Evolutionary conservation across 2,329 filamentous ascomycete genomes (phyloP), one percentile per base, ranked within the genome.

Genomic region (Ophiostoma perfectum): DNA sequence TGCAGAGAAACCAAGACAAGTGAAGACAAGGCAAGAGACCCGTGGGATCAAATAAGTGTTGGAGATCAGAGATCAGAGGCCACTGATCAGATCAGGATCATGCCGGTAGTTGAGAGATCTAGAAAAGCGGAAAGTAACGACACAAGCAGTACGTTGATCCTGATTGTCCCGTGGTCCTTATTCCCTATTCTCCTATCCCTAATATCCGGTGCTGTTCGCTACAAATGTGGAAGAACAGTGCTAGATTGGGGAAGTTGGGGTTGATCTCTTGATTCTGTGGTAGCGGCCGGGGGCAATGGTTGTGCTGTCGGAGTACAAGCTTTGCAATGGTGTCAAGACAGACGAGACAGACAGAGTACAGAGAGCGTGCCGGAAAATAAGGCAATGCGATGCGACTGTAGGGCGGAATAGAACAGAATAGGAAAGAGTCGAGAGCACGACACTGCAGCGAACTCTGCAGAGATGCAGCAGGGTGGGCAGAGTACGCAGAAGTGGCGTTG

Each of bases 401-500:
- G 55, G 27, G 55, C 27, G 55, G 55, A 60, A 60, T 38, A 60
- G 5, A 60, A 8, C 55, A 38, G 12, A 36, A 60, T 39, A 60
- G 55, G 27, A 14, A 60, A 60, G 11, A 38, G 27, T 38, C 11
- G 49, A 55, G 49, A 27, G 12, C 27, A 38, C 27, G 55, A 60
- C 27, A 60, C 27, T 60, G 55, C 27, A 39, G 55, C 27, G 27
- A 27, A 27, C 27, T 27, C 27, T 42, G 60, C n/a, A 11, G 4
- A 42, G 18, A 12, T 44, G 60, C 39, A 64, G 60, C 60, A 64
- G 60, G 44, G 12, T 18, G 39, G 36, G 42, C 27, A 27, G 66
- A 64, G 44, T 64, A 47, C 44, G 58, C 49, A 58, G 49, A 55
- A 55, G 52, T 62, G 63, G 55, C 58, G 58, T 41, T 4, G 58